Percentiles rank a stretch among this genome's conserved stretches.
Evolutionary conservation across 2,329 filamentous ascomycete species (phyloP).

Genomic region (Seiridium cupressi): DNA sequence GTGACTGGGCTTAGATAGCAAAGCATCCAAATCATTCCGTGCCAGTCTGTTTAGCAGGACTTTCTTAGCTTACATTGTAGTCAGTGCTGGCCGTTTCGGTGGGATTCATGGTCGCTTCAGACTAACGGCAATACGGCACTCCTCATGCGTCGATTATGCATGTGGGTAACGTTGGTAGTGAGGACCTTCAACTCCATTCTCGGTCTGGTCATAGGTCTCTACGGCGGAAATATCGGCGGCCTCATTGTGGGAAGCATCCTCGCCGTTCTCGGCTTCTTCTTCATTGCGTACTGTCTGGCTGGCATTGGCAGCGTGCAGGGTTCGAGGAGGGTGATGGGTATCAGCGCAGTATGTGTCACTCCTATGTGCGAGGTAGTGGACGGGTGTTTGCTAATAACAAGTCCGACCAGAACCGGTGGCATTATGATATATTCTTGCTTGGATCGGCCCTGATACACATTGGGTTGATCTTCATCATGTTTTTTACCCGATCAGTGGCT

Average conservation of each 20-base stretch:
- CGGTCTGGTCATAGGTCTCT: background rate
- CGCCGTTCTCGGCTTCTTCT: slow-evolving; percentile 3
- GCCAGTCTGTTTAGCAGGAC: background rate
- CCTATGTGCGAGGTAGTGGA: no score
- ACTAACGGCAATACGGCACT: slow-evolving; percentile 1
- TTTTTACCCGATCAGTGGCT: background rate
- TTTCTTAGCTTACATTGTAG: background rate
- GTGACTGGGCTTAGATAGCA: no score
- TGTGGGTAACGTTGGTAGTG: slow-evolving; percentile 6
- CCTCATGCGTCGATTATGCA: slow-evolving; percentile 5
- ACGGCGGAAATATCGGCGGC: background rate
- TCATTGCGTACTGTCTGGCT: slow-evolving; percentile 1
- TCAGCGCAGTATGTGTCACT: background rate
- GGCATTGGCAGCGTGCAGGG: slow-evolving; percentile 2
- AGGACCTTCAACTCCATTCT: background rate
- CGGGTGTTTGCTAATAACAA: background rate
- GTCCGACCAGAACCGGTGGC: slow-evolving; percentile 1
- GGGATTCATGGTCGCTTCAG: slow-evolving; percentile 3
- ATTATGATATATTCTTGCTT: slow-evolving; percentile 5
- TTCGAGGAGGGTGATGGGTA: background rate
- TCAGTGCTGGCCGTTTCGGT: slow-evolving; percentile 6
- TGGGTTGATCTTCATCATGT: background rate
- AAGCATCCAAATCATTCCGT: no score
- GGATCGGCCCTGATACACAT: slow-evolving; percentile 1
- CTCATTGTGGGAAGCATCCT: background rate